Evolutionary conservation across 2,329 filamentous ascomycete genomes (phyloP), one percentile per base, ranked within the genome.

Genomic region (Aspergillus oerlinghausenensis): DNA sequence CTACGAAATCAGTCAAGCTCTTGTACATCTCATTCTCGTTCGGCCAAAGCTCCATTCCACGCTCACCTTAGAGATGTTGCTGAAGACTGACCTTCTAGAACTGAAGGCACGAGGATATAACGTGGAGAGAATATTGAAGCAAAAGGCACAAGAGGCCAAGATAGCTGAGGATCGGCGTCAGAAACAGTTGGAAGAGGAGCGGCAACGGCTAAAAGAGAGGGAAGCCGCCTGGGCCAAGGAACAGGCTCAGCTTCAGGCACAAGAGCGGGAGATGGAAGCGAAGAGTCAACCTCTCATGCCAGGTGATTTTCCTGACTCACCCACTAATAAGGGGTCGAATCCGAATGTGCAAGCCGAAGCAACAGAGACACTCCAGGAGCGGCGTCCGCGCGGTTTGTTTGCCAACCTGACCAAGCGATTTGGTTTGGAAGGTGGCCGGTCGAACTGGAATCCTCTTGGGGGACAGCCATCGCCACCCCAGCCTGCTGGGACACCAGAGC

Each of bases 31-130:
- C 52, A 80, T 99, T 40, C 80, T 99, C 50, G 84, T 85, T 52
- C 84, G 91, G 23, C 92, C 93, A 7, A 93, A 90, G 62, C 89
- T 96, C 66, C 89, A 95, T 68, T 92, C 93, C 2, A 91, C 90
- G 54, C 83, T 97, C 55, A 93, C 94, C 54, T 85, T 99, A 55
- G 94, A 97, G 74, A 92, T 91, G 53, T 88, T 99, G 60, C 78
- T 99, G 40, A 93, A 89, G 56, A 86, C 94, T 8, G 90, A 93
- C 64, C 80, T 99, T 25, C 83, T 89, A 49, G 87, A 92, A 52
- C 77, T 99, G 43, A 87, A 90, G 65, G 86, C 87, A 58, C 90
- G 94, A 61, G 94, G 94, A 1, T 97, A 97, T 79, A 97, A 99
- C 64, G 94, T 99, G 42, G 91, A 97, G 68, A 88, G 94, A 51